These are phyloP conservation scores for Talaromyces nanjingensis DNA, from an alignment of 495 filamentous ascomycete genomes.

Conservation along the genomic window DNA sequence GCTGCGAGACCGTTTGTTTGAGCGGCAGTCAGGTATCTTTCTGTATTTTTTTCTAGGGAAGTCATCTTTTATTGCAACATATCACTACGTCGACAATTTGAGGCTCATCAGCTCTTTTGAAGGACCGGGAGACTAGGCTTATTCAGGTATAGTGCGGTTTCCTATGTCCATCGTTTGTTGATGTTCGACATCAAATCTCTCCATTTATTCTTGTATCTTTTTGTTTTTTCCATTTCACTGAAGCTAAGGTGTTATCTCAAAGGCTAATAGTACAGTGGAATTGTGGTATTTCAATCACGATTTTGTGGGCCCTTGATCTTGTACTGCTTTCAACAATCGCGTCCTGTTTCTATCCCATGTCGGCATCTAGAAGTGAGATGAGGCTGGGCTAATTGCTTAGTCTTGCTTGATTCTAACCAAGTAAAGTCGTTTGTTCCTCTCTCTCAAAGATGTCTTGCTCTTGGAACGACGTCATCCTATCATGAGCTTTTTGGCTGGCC, in stretches of 20 bases:
- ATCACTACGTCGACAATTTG: neutral
- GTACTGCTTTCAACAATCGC: neutral
- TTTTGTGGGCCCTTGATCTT: too few relatives aligned
- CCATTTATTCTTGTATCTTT: neutral
- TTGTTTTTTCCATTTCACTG: neutral
- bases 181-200: neutral
- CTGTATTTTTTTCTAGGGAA: neutral
- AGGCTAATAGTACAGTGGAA: too few relatives aligned
- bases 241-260: too few relatives aligned
- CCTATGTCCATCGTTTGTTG: neutral
- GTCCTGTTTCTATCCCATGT: neutral
- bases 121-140: neutral
- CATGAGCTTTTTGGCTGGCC: neutral
- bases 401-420: neutral
- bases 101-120: neutral
- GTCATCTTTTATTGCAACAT: neutral
- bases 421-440: neutral
- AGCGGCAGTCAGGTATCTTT: too few relatives aligned
- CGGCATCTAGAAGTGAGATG: neutral
- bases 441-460: neutral
- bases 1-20: too few relatives aligned
- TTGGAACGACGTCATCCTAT: neutral
- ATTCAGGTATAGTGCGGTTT: neutral
- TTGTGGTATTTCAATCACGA: too few relatives aligned
- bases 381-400: neutral